Conservation (phyloP, 768 basidiomycete genomes). For the Cystofilobasidium bisporidii region DNA sequence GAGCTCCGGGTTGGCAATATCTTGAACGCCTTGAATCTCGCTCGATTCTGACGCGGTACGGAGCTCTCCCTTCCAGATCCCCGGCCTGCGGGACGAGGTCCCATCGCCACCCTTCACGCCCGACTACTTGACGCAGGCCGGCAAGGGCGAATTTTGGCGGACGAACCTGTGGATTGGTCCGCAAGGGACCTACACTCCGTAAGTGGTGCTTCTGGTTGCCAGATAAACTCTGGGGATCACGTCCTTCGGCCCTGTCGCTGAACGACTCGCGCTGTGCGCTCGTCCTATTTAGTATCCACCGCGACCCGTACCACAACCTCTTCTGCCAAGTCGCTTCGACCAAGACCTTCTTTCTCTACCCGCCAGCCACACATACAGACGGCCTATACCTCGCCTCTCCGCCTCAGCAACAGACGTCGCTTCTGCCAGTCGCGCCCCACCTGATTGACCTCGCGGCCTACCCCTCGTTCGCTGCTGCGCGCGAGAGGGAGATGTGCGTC, state of each 20-base stretch:
- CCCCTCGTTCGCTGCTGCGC: constrained; percentile 3
- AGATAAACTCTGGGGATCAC: too few species aligned
- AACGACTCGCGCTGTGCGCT: too few species aligned
- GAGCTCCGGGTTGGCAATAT: background rate
- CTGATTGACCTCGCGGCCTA: background rate
- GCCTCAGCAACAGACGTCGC: constrained; percentile 25
- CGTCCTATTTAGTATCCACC: constrained; percentile 5
- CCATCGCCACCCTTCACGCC: background rate
- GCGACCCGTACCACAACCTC: constrained; percentile 21
- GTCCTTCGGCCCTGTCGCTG: too few species aligned
- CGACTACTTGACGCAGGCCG: constrained; percentile 1
- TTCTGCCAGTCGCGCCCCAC: constrained; percentile 10
- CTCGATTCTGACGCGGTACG: too few species aligned
- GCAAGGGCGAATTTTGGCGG: constrained; percentile 19
- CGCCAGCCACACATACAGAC: background rate
- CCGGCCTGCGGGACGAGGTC: constrained; percentile 4
- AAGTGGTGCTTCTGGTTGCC: background rate
- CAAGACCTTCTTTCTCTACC: constrained; percentile 20
- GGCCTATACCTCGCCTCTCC: constrained; percentile 21
- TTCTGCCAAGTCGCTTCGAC: constrained; percentile 4
- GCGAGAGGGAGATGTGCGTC: constrained; percentile 5
- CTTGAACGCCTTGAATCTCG: background rate
- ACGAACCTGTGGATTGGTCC: constrained; percentile 23
- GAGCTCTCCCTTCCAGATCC: background rate
- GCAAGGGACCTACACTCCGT: constrained; percentile 23